Evolutionary conservation across 2,329 filamentous ascomycete species (phyloP).

Genomic region (Epichloe sp.): DNA sequence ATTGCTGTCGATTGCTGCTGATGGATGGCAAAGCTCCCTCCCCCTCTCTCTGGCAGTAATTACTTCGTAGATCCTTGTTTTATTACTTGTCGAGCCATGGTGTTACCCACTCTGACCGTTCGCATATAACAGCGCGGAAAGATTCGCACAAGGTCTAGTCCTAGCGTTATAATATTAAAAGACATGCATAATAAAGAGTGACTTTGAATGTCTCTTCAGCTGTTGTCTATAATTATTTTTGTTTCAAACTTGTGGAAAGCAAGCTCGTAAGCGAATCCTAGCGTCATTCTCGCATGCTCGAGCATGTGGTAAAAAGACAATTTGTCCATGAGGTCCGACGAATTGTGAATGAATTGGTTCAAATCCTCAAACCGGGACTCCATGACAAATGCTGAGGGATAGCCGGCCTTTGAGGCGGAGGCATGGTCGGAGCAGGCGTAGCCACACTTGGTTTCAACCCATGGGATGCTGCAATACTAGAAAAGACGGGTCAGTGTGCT

Average conservation of each 20-base stretch:
- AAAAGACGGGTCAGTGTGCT: neutral
- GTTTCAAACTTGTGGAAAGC: conserved; percentile 55
- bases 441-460: conserved; percentile 75
- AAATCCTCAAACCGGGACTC: conserved; percentile 56
- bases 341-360: conserved; percentile 57
- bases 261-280: conserved; percentile 74
- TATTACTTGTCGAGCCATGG: too few relatives aligned
- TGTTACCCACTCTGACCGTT: too few relatives aligned
- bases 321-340: conserved; percentile 57
- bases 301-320: conserved; percentile 83
- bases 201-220: too few relatives aligned
- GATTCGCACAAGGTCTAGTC: too few relatives aligned
- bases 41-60: too few relatives aligned
- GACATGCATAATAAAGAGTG: too few relatives aligned
- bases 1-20: too few relatives aligned
- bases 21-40: too few relatives aligned
- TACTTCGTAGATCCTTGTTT: too few relatives aligned
- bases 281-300: conserved; percentile 73
- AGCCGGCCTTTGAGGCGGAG: conserved; percentile 59
- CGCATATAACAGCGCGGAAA: too few relatives aligned
- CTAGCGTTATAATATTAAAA: too few relatives aligned
- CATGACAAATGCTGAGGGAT: conserved; percentile 64
- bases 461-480: conserved; percentile 82
- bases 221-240: too few relatives aligned
- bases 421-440: conserved; percentile 73